Evolutionary conservation across 352 stramenopile species (phyloP), one percentile per base, ranked within the genome.

Genomic region (Phytophthora aleatoria): DNA sequence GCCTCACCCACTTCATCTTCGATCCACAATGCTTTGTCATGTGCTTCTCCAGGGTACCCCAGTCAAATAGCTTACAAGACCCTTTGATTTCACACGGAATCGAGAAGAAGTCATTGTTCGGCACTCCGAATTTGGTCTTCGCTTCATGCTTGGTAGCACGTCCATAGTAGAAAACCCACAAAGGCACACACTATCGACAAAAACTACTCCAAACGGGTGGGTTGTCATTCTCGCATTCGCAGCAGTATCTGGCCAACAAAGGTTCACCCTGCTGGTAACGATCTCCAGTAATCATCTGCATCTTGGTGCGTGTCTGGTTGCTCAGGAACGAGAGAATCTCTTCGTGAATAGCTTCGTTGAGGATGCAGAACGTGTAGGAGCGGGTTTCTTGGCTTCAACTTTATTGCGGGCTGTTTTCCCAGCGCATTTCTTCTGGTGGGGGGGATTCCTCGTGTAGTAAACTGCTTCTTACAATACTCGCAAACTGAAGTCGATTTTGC

Each of bases 281-380:
- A 20, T 71, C 60, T 5, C 69, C 64, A 30, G 61, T 74, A 30
- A 72, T 44, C 13, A 31, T 38, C 33, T 78, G 69, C 41, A 77
- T 48, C 55, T 77, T 77, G 16, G 57, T 71, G 30, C 71, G 60
- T 15, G 60, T 50, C 48, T 77, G 70, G 33, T 77, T 74, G 30
- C 57, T 35, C 24, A 78, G 44, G 38, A 70, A 78, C 8, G 53
- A 53, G 0, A 61, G 42, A n/a, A 61, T 39, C 9, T 54, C 15
- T 27, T 66, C 50, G 27, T 69, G 54, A 2, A 69, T 43, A 1
- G 9, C 13, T 16, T 68, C 61, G 35, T 64, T 63, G 2, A 60
- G 5, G 33, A 73, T 50, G 16, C 35, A 42, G 27, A 70, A 76
- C 16, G 62, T 61, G 62, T 64, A 68, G 2, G 44, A n/a, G 20